Conservation (phyloP, 192 early-diverging fungal species). For the Coemansia sp. region DNA sequence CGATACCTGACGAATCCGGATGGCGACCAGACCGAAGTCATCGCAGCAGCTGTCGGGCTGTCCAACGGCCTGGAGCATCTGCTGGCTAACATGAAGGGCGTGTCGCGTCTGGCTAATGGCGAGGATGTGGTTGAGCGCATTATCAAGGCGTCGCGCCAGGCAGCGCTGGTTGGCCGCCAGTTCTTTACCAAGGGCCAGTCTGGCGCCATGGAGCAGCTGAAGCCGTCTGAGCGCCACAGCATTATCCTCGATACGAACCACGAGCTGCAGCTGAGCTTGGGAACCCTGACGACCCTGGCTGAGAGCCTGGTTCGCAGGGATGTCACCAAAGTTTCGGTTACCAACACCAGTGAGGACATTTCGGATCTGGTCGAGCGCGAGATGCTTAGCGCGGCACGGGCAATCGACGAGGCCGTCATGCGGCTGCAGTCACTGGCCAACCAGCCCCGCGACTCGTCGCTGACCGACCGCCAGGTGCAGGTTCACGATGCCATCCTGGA, state of each 20-base stretch:
- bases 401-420: slow-evolving; percentile 87
- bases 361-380: slow-evolving; percentile 90
- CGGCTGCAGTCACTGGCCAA: slow-evolving; percentile 78
- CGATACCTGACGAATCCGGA: slow-evolving; percentile 54
- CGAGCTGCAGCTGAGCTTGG: slow-evolving; percentile 73
- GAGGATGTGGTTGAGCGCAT: slow-evolving; percentile 83
- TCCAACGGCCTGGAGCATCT: slow-evolving; percentile 82
- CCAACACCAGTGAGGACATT: slow-evolving; percentile 68
- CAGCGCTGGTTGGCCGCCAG: slow-evolving; percentile 66
- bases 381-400: slow-evolving; percentile 88
- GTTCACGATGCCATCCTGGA: slow-evolving; percentile 90
- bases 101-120: slow-evolving; percentile 75
- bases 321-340: slow-evolving; percentile 44
- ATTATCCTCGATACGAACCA: slow-evolving; percentile 75
- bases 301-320: slow-evolving; percentile 74
- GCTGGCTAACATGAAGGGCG: slow-evolving; percentile 86
- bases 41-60: slow-evolving; percentile 75
- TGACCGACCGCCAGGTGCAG: slow-evolving; percentile 75
- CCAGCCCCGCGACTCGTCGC: slow-evolving; percentile 69
- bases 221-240: slow-evolving; percentile 64
- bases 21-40: slow-evolving; percentile 85
- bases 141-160: slow-evolving; percentile 61
- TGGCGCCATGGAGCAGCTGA: slow-evolving; percentile 61
- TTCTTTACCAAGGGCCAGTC: slow-evolving; percentile 92
- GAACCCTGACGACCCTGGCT: slow-evolving; percentile 67